phyloP scores from a whole-genome alignment of 176 grass and related monocot species.

The Aechmea fasciata region DNA sequence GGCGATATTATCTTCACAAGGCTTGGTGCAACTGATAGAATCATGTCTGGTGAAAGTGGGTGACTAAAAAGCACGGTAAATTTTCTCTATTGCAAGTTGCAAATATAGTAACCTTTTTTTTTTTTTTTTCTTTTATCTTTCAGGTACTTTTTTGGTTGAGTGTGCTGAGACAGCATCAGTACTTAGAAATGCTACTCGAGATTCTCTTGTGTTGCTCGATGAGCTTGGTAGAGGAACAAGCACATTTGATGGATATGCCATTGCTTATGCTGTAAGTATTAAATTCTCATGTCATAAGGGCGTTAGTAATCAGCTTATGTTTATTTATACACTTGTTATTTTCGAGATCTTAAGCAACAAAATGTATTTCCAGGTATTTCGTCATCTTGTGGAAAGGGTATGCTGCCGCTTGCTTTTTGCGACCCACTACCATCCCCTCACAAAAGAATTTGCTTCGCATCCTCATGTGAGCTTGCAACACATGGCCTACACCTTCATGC shows the following conservation, averaged over 20 bases:
- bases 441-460: conserved; percentile 84
- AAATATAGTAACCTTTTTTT: conserved; percentile 7
- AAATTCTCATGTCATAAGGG: background rate
- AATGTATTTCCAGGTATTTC: conserved; percentile 53
- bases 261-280: conserved; percentile 76
- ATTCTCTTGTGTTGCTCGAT: conserved; percentile 96
- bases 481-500: conserved; percentile 70
- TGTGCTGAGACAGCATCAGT: conserved; percentile 82
- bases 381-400: conserved; percentile 71
- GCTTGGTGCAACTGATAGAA: conserved; percentile 85
- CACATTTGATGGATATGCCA: conserved; percentile 97
- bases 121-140: conserved; percentile 6
- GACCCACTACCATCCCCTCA: conserved; percentile 84
- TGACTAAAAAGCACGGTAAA: conserved; percentile 4
- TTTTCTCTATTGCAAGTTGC: background rate
- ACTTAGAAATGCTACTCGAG: conserved; percentile 71
- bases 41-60: conserved; percentile 97
- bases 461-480: conserved; percentile 77
- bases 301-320: background rate
- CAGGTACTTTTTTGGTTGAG: conserved; percentile 87
- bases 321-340: background rate
- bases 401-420: conserved; percentile 80
- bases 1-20: conserved; percentile 82
- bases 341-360: background rate
- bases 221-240: conserved; percentile 97